Conservation (phyloP, 2,329 filamentous ascomycete species). For the Apiospora arundinis region DNA sequence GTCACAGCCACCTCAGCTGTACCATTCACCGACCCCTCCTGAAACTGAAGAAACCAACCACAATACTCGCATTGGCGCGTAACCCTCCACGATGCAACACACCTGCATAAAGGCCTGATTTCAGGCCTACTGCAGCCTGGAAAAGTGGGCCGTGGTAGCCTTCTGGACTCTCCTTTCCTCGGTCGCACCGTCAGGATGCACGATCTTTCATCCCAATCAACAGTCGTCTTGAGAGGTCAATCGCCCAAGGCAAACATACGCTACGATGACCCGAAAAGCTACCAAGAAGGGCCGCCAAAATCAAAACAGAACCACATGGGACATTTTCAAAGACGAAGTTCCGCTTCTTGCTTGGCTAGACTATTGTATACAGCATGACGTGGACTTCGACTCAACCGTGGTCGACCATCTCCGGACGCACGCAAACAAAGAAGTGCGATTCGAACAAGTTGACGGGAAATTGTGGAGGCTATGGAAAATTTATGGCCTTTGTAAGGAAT, state of each 20-base stretch:
- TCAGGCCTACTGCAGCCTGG: neutral
- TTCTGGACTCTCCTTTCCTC: neutral
- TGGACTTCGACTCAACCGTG: neutral
- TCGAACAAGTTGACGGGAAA: neutral
- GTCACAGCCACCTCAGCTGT: neutral
- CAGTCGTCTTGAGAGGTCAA: neutral
- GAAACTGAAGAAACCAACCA: neutral
- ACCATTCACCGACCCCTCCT: neutral
- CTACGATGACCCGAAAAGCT: neutral
- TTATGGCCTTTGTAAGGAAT: neutral
- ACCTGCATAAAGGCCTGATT: neutral
- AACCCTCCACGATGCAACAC: neutral
- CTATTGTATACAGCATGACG: neutral
- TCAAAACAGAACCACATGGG: neutral
- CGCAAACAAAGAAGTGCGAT: neutral
- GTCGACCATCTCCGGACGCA: neutral
- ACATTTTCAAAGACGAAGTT: neutral
- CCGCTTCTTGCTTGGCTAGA: conserved; percentile 9
- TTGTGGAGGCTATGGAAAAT: neutral
- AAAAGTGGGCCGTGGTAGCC: neutral
- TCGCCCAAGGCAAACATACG: neutral
- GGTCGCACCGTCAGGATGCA: neutral
- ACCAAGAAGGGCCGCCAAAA: neutral
- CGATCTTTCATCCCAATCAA: neutral
- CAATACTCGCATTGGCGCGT: neutral